Base-by-base conservation (phyloP, 306 rosid genomes). In the Biancaea sappan region DNA sequence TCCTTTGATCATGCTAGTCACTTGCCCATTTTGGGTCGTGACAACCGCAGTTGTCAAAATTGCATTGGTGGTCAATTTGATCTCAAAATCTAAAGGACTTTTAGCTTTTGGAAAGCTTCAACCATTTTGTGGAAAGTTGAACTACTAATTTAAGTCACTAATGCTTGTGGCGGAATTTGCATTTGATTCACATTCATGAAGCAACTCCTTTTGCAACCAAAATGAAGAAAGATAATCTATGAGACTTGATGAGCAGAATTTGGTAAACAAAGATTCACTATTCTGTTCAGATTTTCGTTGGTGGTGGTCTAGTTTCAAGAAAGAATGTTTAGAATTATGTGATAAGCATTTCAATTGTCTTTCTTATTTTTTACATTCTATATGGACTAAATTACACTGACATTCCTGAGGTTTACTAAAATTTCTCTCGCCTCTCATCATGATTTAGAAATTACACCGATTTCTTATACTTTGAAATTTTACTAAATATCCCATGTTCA, bases 41-140 rank as follows among this genome's bases (percentile, higher is more conserved):
- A n/a, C n/a, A 82, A 77, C 51, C 54, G 34, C 34, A 58, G 35
- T 63, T 76, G 10, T 77, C 18, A n/a, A 67, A 41, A 16, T 59
- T 25, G 43, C 25, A 26, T 13, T 37, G 43, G 56, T 41, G 34
- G 29, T 47, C 4, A 11, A 50, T 38, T 41, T 57, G 22, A 35
- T 65, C 19, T 66, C 53, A 60, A 47, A 66, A 52, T 15, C 41
- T 53, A 8, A 31, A 54, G 43, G 61, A 12, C 44, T 40, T n/a
- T 40, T 12, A 22, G 38, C 34, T 8, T 31, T n/a, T 24, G 35
- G 24, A 21, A 46, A 67, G 50, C 53, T 50, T 53, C 35, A 43
- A 40, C 22, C 34, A 22, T n/a, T 40, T 16, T 8, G 50, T 43
- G 22, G 43, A 53, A 41, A n/a, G 34, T 5, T 18, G 70, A 28